phyloP scores from a whole-genome alignment of 2,329 filamentous ascomycete species.

The Raffaelea albimanens region DNA sequence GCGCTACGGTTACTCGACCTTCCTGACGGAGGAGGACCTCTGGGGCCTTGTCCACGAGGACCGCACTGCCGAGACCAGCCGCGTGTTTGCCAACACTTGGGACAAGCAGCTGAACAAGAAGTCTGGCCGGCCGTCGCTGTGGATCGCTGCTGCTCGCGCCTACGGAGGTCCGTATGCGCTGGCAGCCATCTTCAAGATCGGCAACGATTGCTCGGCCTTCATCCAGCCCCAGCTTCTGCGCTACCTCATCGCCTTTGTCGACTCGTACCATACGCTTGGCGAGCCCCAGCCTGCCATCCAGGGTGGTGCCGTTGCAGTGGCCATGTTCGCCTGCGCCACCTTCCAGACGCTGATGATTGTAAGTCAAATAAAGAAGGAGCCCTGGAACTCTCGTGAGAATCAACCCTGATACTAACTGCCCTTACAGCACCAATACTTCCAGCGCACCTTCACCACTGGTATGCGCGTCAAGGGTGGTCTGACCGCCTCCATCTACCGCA shows the following conservation, averaged over 20 bases:
- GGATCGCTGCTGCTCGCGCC: slow-evolving; percentile 73
- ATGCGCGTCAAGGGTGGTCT: slow-evolving; percentile 94
- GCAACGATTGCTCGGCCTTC: slow-evolving; percentile 80
- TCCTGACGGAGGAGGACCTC: slow-evolving; percentile 85
- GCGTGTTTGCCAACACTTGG: slow-evolving; percentile 68
- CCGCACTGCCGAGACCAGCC: slow-evolving; percentile 62
- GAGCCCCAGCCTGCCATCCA: slow-evolving; percentile 68
- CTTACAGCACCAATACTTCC: slow-evolving; percentile 79
- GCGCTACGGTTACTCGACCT: slow-evolving; percentile 87
- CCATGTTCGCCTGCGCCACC: slow-evolving; percentile 83
- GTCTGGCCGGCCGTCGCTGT: slow-evolving; percentile 66
- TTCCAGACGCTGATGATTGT: slow-evolving; percentile 74
- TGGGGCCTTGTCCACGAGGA: slow-evolving; percentile 83
- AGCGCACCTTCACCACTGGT: slow-evolving; percentile 84
- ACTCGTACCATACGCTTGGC: slow-evolving; percentile 55
- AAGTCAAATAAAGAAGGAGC: too few species aligned
- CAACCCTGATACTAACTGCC: too few species aligned
- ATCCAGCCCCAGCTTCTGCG: slow-evolving; percentile 84
- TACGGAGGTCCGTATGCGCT: slow-evolving; percentile 79
- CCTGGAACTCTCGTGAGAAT: too few species aligned
- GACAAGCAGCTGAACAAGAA: slow-evolving; percentile 57
- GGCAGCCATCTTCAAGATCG: slow-evolving; percentile 78
- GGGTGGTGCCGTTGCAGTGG: slow-evolving; percentile 78
- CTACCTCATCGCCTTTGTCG: slow-evolving; percentile 73
- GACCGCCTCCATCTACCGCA: slow-evolving; percentile 85